Evolutionary conservation across 805 yeast genomes (phyloP), one percentile per base, ranked within the genome.

Genomic region (Nakazawaea siamensis): DNA sequence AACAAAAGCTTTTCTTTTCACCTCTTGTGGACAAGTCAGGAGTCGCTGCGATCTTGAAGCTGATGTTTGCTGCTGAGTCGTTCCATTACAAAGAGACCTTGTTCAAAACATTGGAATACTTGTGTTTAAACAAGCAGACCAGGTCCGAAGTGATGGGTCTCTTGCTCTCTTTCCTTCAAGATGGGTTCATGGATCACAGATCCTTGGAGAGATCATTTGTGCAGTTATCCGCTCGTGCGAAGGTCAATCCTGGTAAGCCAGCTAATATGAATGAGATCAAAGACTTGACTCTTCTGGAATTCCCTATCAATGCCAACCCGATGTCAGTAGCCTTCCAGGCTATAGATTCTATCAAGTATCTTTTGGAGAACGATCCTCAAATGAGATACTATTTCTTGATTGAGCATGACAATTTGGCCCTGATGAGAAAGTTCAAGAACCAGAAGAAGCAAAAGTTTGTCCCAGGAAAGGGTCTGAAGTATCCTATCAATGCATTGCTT

Each of bases 1-100:
- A 57, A 37, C 58, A 61, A 43, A 62, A 62, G 44, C 52, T 66
- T 2, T 73, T 58, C 50, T 68, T 70, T 52, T 64, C 81, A 2
- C 83, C 94, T 2, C 55, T 88, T 43, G 66, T 85, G 37, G 96
- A 88, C 47, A 68, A 75, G 32, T 57, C 73, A 5, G 95, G 95
- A 9, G 73, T 83, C 34, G 77, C 92, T 4, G 68, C 95, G 0
- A 46, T 88, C 24, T 52, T 84, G 36, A 69, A 86, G 40, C 63
- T 84, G 31, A 60, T 85, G 2, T 88, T 82, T 57, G 64, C 81
- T 16, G 88, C 94, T 1, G 83, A 79, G 44, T 68, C 76, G 1
- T 69, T 72, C 46, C 64, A 60, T 43, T 76, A 72, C 40, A 64
- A 88, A 35, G 86, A 76, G 38, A 58, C 67, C 2, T 64, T 83